Conservation (phyloP, 495 filamentous ascomycete genomes). For the Chaetomidium leptoderma region DNA sequence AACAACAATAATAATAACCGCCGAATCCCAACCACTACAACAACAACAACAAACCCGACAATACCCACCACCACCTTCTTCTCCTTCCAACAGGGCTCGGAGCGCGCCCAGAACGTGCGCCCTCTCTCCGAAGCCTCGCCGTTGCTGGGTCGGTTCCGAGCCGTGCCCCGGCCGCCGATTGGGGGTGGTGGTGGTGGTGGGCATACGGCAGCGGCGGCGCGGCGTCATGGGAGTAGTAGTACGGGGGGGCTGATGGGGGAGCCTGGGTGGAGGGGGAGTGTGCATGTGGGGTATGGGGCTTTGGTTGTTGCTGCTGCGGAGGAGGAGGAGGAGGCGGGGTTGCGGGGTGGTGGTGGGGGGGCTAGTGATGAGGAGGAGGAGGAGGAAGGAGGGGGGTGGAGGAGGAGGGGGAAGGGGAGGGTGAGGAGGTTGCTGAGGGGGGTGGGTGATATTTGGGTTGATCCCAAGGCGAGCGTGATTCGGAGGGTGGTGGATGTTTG, state of each 20-base stretch:
- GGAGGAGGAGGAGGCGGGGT: conserved; percentile 25
- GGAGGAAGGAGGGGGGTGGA: conserved; percentile 31
- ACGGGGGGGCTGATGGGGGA: conserved; percentile 9
- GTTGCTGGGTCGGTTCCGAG: conserved; percentile 57
- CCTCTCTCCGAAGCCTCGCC: conserved; percentile 45
- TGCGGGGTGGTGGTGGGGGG: too few species aligned
- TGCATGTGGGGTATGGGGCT: conserved; percentile 49
- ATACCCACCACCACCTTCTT: conserved; percentile 45
- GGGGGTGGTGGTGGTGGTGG: conserved; percentile 10
- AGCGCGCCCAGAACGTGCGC: conserved; percentile 41
- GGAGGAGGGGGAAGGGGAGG: conserved; percentile 30
- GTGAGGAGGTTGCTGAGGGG: conserved; percentile 36
- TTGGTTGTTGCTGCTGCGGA: conserved; percentile 36
- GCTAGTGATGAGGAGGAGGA: conserved; percentile 23
- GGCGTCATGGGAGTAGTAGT: neutral
- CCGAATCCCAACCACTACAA: neutral
- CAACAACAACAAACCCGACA: neutral
- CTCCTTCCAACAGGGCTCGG: conserved; percentile 57
- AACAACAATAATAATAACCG: neutral
- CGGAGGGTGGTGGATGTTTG: conserved; percentile 50
- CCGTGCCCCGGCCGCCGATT: conserved; percentile 43
- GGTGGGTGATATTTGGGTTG: conserved; percentile 51
- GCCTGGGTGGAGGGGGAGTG: conserved; percentile 39
- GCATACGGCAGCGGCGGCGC: neutral
- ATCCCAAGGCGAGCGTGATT: conserved; percentile 52